Evolutionary conservation across 371 early-diverging fungal species (phyloP).

Genomic region (Basidiobolus meristosporus): DNA sequence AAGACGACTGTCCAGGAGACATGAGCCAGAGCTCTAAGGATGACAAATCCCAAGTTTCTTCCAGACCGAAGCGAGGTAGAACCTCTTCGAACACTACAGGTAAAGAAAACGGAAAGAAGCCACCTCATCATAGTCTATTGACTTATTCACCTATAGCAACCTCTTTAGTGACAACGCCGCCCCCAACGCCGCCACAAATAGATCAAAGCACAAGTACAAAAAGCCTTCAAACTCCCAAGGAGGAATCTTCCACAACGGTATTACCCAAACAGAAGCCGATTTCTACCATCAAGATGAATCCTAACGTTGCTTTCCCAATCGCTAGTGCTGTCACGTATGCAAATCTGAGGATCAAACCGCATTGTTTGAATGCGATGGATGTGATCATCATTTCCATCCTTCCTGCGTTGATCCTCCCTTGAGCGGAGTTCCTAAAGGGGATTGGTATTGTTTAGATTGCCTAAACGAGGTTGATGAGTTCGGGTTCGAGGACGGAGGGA

Average conservation of each 20-base stretch:
- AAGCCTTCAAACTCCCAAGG: neutral
- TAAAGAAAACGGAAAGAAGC: no score
- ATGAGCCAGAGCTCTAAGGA: no score
- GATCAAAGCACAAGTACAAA: no score
- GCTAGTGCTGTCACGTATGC: conserved; percentile 35
- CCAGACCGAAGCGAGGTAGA: no score
- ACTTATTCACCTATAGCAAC: neutral
- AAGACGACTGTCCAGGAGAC: no score
- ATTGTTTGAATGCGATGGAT: conserved; percentile 73
- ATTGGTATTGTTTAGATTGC: conserved; percentile 83
- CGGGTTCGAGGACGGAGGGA: conserved; percentile 79
- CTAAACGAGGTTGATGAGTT: conserved; percentile 57
- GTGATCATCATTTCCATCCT: conserved; percentile 65
- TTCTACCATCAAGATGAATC: no score
- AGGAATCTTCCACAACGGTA: conserved; percentile 3
- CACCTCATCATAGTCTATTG: neutral
- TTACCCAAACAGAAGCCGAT: conserved; percentile 8
- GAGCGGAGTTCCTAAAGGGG: conserved; percentile 32
- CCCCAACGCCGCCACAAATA: conserved; percentile 1
- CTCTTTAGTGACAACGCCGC: conserved; percentile 1
- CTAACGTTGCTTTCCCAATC: no score
- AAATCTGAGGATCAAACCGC: conserved; percentile 19
- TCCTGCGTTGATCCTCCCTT: conserved; percentile 62
- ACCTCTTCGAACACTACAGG: no score
- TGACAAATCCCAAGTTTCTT: no score